Evolutionary conservation across 345 rosid species (phyloP).

Genomic region (Mallotus nudiflorus): DNA sequence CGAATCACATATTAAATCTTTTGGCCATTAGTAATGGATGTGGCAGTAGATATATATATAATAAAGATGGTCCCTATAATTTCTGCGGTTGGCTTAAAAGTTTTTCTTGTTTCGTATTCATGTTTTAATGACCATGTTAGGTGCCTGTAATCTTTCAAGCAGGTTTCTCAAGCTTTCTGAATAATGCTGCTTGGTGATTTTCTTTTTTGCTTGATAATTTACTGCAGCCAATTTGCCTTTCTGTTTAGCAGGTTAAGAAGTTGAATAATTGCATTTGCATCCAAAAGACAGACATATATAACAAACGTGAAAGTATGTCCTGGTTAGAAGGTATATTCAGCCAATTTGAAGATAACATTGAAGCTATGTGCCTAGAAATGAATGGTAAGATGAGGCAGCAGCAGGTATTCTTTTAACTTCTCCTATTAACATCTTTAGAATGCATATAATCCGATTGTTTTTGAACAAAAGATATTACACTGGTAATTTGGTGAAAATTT

Average conservation of each 20-base stretch:
- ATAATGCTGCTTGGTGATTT: background rate
- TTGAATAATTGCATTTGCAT: background rate
- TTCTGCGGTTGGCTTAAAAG: no score
- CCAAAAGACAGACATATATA: constrained; percentile 19
- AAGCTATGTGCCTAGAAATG: constrained; percentile 29
- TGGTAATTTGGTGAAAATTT: background rate
- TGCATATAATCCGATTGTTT: background rate
- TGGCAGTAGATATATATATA: no score
- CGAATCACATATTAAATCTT: no score
- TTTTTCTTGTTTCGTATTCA: background rate
- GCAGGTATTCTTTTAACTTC: constrained; percentile 27
- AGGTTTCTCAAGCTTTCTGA: no score
- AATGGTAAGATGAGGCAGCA: constrained; percentile 28
- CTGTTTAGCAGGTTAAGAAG: constrained; percentile 2
- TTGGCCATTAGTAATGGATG: no score
- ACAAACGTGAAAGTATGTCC: constrained; percentile 15
- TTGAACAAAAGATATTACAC: background rate
- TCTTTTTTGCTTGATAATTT: background rate
- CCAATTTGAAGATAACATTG: constrained; percentile 39
- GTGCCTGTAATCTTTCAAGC: background rate
- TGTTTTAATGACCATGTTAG: background rate
- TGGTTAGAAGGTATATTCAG: constrained; percentile 32
- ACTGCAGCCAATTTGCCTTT: background rate
- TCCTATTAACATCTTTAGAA: background rate
- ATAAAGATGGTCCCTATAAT: no score